Evolutionary conservation across 176 grass and related monocot genomes (phyloP), one percentile per base, ranked within the genome.

Genomic region (Tillandsia leiboldiana): DNA sequence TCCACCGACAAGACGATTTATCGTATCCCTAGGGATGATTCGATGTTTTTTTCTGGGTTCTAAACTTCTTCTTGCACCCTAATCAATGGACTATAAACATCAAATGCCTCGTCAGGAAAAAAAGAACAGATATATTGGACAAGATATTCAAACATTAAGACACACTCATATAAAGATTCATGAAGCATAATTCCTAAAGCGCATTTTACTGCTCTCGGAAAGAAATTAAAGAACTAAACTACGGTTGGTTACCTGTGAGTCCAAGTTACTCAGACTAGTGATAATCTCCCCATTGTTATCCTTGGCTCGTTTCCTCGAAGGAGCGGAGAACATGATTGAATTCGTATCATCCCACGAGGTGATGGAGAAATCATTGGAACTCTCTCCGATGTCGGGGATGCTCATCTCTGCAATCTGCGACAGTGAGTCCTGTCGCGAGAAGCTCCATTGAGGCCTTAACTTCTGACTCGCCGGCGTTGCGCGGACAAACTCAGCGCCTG

Each of bases 341-440:
- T 90, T 92, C 53, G 79, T 79, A 73, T 99, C 90, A 65, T 99
- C 90, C 95, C 95, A 99, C 12, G 95, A 87, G 72, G 82, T 81
- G 27, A 93, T 72, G 7, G 90, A 87, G 77, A 93, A 99, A 77
- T 72, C 83, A 59, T 79, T 77, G 29, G 89, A 85, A 51, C 47
- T 67, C 17, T 79, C 76, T 23, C 71, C 82, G 2, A 79, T 70
- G 17, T 84, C 82, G 11, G 76, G 82, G 20, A 79, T 79, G 65
- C 64, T 74, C 49, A 75, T 70, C 26, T 79, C 82, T 57, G 76
- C 79, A 27, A 84, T 63, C 20, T 75, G 65, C 6, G 82, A 79
- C 2, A 84, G 71, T 29, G 75, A 64, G 75, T 88, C 89, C 65
- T 76, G 88, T 76, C 85, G 82, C 10, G 85, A 92, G 73, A 92